Conservation (phyloP, 2,329 filamentous ascomycete genomes). For the Paramyrothecium roridum region DNA sequence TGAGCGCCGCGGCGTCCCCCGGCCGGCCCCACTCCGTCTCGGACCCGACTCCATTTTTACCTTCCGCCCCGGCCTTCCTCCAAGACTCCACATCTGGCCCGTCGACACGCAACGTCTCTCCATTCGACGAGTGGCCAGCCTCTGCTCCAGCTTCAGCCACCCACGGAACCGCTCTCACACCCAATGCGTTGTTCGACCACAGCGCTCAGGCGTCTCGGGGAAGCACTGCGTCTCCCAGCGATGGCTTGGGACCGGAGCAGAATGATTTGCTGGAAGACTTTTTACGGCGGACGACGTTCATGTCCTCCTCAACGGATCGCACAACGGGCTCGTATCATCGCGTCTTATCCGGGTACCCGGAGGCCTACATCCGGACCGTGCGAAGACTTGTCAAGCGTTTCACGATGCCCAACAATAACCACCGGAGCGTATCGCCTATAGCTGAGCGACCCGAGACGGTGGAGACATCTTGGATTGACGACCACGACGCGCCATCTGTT, state of each 20-base stretch:
- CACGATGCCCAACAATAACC: slow-evolving; percentile 24
- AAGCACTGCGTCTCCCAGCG: background rate
- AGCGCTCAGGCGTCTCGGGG: background rate
- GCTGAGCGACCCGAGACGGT: slow-evolving; percentile 14
- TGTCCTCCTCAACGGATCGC: slow-evolving; percentile 34
- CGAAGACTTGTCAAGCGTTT: slow-evolving; percentile 35
- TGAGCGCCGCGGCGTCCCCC: slow-evolving; percentile 10
- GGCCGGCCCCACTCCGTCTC: slow-evolving; percentile 9
- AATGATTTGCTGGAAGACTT: slow-evolving; percentile 18
- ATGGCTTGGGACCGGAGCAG: slow-evolving; percentile 5
- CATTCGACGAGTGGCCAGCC: slow-evolving; percentile 13
- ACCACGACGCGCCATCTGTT: slow-evolving; percentile 18
- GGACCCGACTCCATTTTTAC: slow-evolving; percentile 11
- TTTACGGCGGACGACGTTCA: slow-evolving; percentile 28
- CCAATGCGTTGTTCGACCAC: background rate
- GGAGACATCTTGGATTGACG: slow-evolving; percentile 21
- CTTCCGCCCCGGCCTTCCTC: slow-evolving; percentile 11
- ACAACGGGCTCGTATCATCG: slow-evolving; percentile 32
- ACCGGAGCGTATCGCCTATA: slow-evolving; percentile 17
- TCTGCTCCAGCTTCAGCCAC: background rate
- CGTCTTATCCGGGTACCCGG: slow-evolving; percentile 26
- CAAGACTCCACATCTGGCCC: slow-evolving; percentile 6
- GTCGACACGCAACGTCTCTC: slow-evolving; percentile 13
- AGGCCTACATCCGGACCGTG: slow-evolving; percentile 32
- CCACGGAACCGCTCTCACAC: background rate